Evolutionary conservation across 495 filamentous ascomycete species (phyloP), one percentile per base, ranked within the genome.

Genomic region (Aspergillus leporis): DNA sequence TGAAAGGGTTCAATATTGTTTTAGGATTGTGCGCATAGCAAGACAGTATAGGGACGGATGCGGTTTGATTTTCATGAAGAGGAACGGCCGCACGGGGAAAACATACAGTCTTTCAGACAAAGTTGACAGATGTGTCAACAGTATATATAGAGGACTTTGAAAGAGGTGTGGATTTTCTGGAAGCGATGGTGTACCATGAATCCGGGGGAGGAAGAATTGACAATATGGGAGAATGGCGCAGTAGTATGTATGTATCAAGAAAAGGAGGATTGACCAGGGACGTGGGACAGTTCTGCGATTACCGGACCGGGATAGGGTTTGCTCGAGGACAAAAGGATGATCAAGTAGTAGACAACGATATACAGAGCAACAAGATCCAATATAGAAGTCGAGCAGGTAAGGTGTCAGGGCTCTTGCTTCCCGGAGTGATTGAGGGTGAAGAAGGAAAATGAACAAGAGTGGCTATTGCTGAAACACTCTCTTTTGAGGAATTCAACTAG

Each of bases 41-140:
- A n/a, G 40, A 6, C 8, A 54, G 34, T 18, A 19, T 18, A 23
- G 16, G 19, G 43, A 14, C 18, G 21, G 30, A 34, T 38, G 10
- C 34, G 23, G 47, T 48, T 59, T 54, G 58, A 51, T 58, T 61
- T 60, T 28, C 36, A 48, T 41, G n/a, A n/a, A 25, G 38, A 43
- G 59, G 57, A 49, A 56, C 61, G 54, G 59, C 45, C 61, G 59
- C 56, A 52, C 56, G 56, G 60, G 53, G 43, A 34, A 55, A 50
- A 45, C 56, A 47, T 62, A 62, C 59, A 50, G 16, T 51, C 28
- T 2, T 22, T 53, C 23, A 18, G 22, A 56, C 18, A 6, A 5
- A 41, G 18, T 41, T 43, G 19, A 16, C 22, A n/a, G 16, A 34
- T 19, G 4, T 47, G 19, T 12, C 36, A 47, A 47, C 19, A 19